Evolutionary conservation across 1,284 basidiomycete genomes (phyloP), one percentile per base, ranked within the genome.

Genomic region (Ganoderma lucidum): DNA sequence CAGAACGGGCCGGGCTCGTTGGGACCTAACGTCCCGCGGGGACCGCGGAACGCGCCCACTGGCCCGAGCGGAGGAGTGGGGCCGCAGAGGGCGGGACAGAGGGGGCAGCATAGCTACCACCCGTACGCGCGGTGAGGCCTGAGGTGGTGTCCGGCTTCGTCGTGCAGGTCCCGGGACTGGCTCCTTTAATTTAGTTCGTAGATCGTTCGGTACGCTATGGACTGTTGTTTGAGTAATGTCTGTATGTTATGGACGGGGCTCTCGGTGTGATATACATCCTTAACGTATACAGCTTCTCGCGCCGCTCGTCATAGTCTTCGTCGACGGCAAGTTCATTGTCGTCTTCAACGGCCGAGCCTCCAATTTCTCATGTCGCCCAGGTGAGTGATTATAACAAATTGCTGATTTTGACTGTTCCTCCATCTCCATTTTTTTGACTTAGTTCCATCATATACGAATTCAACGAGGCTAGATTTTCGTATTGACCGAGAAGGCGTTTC

Each of bases 61-160:
- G 86, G 83, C 2, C 86, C 87, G 58, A 82, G 81, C 0, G 85
- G 82, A 65, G 85, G 86, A 58, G 88, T 91, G 45, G 93, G 93
- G 0, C 94, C 94, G 0, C 93, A 95, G 79, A 84, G 94, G 71
- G 84, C 86, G 17, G 89, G 86, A 0, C 88, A 90, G 75, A 80
- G 92, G 56, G 91, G 91, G 39, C 90, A 91, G 76, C 92, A 94
- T 79, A 87, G 87, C 74, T 94, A 92, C 80, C 93, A 94, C 76
- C 93, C 93, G 1, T 94, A 94, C 74, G 89, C 92, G 45, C 90
- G 92, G 73, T 91, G 75, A 77, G 35, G 19, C 10, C 32, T 91
- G 75, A 77, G 35, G 19, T 17, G 41, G 63, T 23, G 5, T 55
- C 12, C 30, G 53, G 17, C 30, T 30, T 35, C 53, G 30, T 56